Evolutionary conservation across 148 eudicot species (phyloP).

Genomic region (Fallopia convolvulus): DNA sequence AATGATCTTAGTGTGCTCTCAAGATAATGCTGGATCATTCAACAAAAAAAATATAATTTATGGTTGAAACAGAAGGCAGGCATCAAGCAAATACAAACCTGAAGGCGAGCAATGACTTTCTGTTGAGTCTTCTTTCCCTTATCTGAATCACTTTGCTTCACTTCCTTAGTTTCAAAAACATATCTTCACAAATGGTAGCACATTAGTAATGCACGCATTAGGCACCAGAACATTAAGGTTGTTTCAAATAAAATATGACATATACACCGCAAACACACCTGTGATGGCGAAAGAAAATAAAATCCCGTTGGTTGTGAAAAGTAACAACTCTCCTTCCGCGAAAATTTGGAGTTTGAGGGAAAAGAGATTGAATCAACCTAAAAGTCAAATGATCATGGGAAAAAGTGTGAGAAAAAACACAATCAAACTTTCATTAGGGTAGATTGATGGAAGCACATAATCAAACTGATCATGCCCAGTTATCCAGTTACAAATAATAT

Average conservation of each 20-base stretch:
- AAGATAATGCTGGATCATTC: neutral
- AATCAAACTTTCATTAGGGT: neutral
- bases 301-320: slow-evolving; percentile 95
- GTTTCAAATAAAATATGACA: neutral
- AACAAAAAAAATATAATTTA: neutral
- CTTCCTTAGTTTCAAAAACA: slow-evolving; percentile 75
- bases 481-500: neutral
- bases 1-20: neutral
- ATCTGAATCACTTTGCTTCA: slow-evolving; percentile 28
- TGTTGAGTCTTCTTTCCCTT: slow-evolving; percentile 32
- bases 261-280: slow-evolving; percentile 33
- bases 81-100: slow-evolving; percentile 44
- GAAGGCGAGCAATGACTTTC: slow-evolving; percentile 65
- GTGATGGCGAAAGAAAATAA: slow-evolving; percentile 95
- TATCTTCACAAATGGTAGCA: slow-evolving; percentile 38
- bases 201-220: neutral
- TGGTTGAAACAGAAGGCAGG: neutral
- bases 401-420: neutral
- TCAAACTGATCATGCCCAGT: neutral
- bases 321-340: slow-evolving; percentile 93
- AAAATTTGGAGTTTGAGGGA: slow-evolving; percentile 88
- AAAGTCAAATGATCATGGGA: neutral
- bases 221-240: neutral
- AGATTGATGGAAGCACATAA: neutral
- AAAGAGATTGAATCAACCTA: slow-evolving; percentile 84